These are phyloP conservation scores for Moesziomyces sp. DNA, from an alignment of 1,284 basidiomycete species.

Conservation along the genomic window DNA sequence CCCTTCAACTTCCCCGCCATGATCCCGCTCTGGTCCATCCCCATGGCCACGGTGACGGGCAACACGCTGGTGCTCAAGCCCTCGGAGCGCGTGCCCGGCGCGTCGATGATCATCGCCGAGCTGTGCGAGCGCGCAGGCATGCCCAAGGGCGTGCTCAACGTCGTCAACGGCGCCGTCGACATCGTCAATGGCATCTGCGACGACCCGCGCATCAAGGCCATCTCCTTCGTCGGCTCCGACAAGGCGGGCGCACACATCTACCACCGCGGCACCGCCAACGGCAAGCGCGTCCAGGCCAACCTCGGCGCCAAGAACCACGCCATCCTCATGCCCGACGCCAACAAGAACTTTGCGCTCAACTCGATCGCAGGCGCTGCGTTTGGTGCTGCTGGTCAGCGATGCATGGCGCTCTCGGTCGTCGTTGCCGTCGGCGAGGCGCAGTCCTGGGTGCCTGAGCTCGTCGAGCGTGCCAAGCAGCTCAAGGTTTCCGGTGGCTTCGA, in stretches of 20 bases:
- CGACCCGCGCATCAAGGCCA: slow-evolving; percentile 87
- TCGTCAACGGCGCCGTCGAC: slow-evolving; percentile 85
- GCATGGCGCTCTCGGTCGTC: slow-evolving; percentile 72
- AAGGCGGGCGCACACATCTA: slow-evolving; percentile 93
- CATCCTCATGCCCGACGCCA: slow-evolving; percentile 94
- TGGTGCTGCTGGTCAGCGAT: slow-evolving; percentile 95
- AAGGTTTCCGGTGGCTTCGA: slow-evolving; percentile 93
- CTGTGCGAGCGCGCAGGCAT: slow-evolving; percentile 82
- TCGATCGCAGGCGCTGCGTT: slow-evolving; percentile 94
- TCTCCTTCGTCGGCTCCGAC: slow-evolving; percentile 97
- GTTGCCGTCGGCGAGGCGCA: slow-evolving; percentile 86
- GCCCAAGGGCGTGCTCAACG: slow-evolving; percentile 68
- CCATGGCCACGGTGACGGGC: slow-evolving; percentile 80
- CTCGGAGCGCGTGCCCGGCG: slow-evolving; percentile 94
- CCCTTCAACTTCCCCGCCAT: slow-evolving; percentile 74
- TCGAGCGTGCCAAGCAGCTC: slow-evolving; percentile 83
- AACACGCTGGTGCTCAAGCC: slow-evolving; percentile 96
- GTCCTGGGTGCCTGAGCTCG: slow-evolving; percentile 85
- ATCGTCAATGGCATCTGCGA: slow-evolving; percentile 96
- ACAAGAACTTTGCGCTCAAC: slow-evolving; percentile 92
- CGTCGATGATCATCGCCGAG: slow-evolving; percentile 96
- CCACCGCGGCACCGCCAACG: slow-evolving; percentile 78
- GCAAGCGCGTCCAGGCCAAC: slow-evolving; percentile 95
- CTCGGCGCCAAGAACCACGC: slow-evolving; percentile 85
- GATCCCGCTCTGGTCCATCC: slow-evolving; percentile 87